Percentiles rank a stretch among this genome's conserved stretches.
Evolutionary conservation across 192 early-diverging fungal genomes (phyloP).

Genomic region (Chytriomyces sp.): DNA sequence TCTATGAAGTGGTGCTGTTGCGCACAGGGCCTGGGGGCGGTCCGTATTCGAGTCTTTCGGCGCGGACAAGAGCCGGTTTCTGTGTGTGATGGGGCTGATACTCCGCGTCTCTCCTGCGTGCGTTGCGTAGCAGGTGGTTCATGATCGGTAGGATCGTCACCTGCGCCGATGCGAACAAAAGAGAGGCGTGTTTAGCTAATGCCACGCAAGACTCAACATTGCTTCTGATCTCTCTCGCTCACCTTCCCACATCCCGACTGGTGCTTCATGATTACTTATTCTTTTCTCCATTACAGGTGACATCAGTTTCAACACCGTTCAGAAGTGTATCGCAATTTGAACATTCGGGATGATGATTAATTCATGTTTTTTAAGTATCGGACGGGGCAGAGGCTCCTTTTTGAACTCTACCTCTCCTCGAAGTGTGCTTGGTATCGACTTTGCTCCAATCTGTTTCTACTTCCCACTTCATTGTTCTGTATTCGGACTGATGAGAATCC

Average conservation of each 20-base stretch:
- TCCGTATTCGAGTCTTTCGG: slow-evolving; percentile 9
- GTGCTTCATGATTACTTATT: background rate
- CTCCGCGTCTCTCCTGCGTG: background rate
- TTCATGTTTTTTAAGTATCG: slow-evolving; percentile 10
- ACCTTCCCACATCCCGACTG: background rate
- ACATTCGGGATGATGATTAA: background rate
- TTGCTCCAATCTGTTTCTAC: slow-evolving; percentile 7
- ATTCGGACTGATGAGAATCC: background rate
- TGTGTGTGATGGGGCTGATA: background rate
- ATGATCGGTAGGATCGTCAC: background rate
- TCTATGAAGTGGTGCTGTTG: slow-evolving; percentile 22
- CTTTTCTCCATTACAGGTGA: background rate
- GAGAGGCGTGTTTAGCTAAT: background rate
- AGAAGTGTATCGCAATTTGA: background rate
- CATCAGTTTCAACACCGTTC: background rate
- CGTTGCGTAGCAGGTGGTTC: background rate
- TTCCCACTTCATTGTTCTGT: background rate
- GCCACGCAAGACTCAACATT: slow-evolving; percentile 7
- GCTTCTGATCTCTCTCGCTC: slow-evolving; percentile 10
- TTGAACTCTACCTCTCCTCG: background rate
- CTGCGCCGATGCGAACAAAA: background rate
- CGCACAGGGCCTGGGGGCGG: background rate
- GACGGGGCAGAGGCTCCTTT: slow-evolving; percentile 7
- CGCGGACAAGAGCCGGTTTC: background rate
- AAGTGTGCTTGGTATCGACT: slow-evolving; percentile 1